Evolutionary conservation across 2,329 filamentous ascomycete genomes (phyloP).

Genomic region (Pseudopithomyces maydicus): DNA sequence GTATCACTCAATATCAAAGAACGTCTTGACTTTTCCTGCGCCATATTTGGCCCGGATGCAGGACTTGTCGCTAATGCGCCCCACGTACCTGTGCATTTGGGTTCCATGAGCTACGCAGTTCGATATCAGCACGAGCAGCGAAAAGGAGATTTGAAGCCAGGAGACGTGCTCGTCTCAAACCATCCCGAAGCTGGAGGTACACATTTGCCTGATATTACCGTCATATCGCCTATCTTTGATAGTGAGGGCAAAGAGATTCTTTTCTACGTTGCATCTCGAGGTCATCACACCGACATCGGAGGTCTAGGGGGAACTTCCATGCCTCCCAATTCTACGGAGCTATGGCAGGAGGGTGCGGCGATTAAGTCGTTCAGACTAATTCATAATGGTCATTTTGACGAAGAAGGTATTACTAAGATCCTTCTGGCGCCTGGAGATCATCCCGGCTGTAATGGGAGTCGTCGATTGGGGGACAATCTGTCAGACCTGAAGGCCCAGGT

Average conservation of each 20-base stretch:
- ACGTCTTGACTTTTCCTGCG: constrained; percentile 51
- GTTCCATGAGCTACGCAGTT: constrained; percentile 51
- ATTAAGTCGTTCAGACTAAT: constrained; percentile 50
- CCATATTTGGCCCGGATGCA: constrained; percentile 50
- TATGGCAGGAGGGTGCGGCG: constrained; percentile 55
- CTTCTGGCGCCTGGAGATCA: constrained; percentile 33
- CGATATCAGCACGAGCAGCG: constrained; percentile 43
- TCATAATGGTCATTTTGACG: constrained; percentile 41
- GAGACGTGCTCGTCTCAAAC: constrained; percentile 36
- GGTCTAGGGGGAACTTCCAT: constrained; percentile 37
- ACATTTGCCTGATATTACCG: constrained; percentile 36
- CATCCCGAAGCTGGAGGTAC: constrained; percentile 34
- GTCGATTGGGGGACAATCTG: constrained; percentile 41
- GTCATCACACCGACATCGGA: constrained; percentile 37
- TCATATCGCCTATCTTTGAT: constrained; percentile 32
- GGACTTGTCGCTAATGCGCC: constrained; percentile 51
- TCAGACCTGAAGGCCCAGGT: constrained; percentile 44
- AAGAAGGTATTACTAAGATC: constrained; percentile 34
- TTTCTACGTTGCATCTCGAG: constrained; percentile 34
- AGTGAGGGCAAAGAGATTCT: constrained; percentile 21
- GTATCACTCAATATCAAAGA: constrained; percentile 58
- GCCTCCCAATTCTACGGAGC: constrained; percentile 41
- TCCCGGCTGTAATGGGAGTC: constrained; percentile 38
- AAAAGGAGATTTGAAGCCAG: constrained; percentile 23
- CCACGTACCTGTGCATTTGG: constrained; percentile 51